Evolutionary conservation across 2,329 filamentous ascomycete species (phyloP).

Genomic region (Hymenoscyphus salicellus): DNA sequence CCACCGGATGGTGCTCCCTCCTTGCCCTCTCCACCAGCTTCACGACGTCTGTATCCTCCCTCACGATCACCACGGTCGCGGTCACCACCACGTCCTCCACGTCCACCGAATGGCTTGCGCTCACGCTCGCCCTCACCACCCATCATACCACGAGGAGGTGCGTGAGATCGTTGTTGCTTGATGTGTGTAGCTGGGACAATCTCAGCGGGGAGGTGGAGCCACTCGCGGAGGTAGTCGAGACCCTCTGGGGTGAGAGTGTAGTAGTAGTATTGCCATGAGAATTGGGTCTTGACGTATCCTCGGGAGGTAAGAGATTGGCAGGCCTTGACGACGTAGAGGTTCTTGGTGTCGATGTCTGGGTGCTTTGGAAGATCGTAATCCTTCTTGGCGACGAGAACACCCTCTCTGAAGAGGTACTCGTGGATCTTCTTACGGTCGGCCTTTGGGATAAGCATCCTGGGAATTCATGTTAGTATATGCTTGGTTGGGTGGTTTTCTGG

Average conservation of each 20-base stretch:
- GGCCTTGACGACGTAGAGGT: conserved; percentile 99
- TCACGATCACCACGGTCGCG: conserved; percentile 63
- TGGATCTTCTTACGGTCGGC: conserved; percentile 99
- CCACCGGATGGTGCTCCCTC: conserved; percentile 89
- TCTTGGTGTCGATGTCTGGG: conserved; percentile 98
- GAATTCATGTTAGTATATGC: conserved; percentile 49
- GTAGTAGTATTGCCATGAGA: conserved; percentile 99
- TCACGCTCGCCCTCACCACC: conserved; percentile 77
- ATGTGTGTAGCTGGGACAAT: conserved; percentile 99
- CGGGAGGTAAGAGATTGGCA: conserved; percentile 97
- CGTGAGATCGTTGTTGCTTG: conserved; percentile 99
- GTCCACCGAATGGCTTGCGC: conserved; percentile 75
- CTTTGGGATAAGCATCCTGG: conserved; percentile 85
- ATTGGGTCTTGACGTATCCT: conserved; percentile 99
- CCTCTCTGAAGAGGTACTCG: conserved; percentile 96
- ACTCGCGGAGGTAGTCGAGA: conserved; percentile 99
- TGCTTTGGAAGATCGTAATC: conserved; percentile 99
- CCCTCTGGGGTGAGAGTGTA: conserved; percentile 99
- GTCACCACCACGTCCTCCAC: conserved; percentile 66
- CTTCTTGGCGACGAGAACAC: conserved; percentile 96
- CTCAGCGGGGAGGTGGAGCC: conserved; percentile 99
- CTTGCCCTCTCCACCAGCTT: conserved; percentile 70
- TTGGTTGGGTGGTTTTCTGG: not conserved
- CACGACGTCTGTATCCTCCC: conserved; percentile 89
- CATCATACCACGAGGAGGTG: conserved; percentile 87